These are phyloP conservation scores for Tetracladium setigerum DNA, from an alignment of 495 filamentous ascomycete species.

Conservation along the genomic window DNA sequence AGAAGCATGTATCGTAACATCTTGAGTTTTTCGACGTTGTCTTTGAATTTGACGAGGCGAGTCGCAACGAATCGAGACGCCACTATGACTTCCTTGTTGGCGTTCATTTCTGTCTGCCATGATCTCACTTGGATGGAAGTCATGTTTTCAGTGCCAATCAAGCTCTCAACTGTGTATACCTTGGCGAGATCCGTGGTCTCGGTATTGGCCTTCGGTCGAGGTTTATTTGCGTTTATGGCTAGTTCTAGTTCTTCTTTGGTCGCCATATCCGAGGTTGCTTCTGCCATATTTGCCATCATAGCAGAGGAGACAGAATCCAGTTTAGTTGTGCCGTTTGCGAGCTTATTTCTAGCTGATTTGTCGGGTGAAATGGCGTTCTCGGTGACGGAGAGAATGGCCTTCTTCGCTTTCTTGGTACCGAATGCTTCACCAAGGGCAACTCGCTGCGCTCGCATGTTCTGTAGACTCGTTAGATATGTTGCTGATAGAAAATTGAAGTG, in stretches of 20 bases:
- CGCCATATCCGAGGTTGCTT: constrained; percentile 47
- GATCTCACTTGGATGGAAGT: constrained; percentile 59
- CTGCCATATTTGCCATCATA: constrained; percentile 55
- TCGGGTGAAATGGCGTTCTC: constrained; percentile 63
- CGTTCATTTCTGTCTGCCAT: constrained; percentile 62
- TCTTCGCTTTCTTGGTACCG: constrained; percentile 90
- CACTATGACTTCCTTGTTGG: constrained; percentile 45
- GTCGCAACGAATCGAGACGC: constrained; percentile 59
- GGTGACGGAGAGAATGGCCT: constrained; percentile 66
- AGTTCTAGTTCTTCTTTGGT: constrained; percentile 56
- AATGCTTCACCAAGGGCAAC: constrained; percentile 79
- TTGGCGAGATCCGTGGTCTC: constrained; percentile 65
- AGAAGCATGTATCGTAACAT: constrained; percentile 58
- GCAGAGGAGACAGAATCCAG: constrained; percentile 51
- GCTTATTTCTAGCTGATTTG: constrained; percentile 23
- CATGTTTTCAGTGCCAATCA: constrained; percentile 57
- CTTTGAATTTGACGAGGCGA: constrained; percentile 47
- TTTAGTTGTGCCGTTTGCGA: constrained; percentile 32
- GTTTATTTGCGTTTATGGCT: constrained; percentile 61
- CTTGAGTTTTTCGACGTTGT: constrained; percentile 46
- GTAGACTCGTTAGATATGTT: constrained; percentile 13
- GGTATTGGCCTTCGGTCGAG: constrained; percentile 69
- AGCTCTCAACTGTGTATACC: constrained; percentile 64
- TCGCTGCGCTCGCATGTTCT: constrained; percentile 51
- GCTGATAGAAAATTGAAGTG: too few relatives aligned